A percentile compares a stretch with the other conserved stretches of the same genome.
phyloP scores from a whole-genome alignment of 1,139 yeast genomes.

The Casaregolazyma suthepensis region DNA sequence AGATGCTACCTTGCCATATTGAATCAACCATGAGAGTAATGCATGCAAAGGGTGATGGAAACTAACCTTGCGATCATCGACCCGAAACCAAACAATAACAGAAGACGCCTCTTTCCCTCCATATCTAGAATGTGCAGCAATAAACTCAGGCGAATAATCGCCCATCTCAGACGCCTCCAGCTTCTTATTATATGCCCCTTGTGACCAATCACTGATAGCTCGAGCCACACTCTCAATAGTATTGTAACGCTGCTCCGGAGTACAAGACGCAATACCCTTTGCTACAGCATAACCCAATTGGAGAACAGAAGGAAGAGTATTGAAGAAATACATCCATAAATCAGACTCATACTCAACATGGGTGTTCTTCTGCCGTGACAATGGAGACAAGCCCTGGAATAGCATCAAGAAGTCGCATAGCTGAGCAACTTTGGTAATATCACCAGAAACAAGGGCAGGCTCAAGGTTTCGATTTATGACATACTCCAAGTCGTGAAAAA shows the following conservation, averaged over 20 bases:
- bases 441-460: constrained; percentile 35
- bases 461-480: constrained; percentile 64
- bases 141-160: constrained; percentile 14
- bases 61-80: constrained; percentile 50
- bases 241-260: constrained; percentile 14
- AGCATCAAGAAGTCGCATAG: constrained; percentile 60
- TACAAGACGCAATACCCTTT: constrained; percentile 26
- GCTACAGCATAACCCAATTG: constrained; percentile 36
- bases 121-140: constrained; percentile 5
- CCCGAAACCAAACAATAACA: constrained; percentile 35
- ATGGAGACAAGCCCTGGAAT: constrained; percentile 76
- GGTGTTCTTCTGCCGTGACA: constrained; percentile 66
- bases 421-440: constrained; percentile 34
- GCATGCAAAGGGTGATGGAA: constrained; percentile 79
- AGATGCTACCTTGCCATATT: constrained; percentile 38
- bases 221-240: constrained; percentile 25
- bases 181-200: constrained; percentile 18
- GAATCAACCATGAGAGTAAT: constrained; percentile 64
- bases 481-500: constrained; percentile 78
- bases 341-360: constrained; percentile 92
- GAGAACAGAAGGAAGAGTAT: constrained; percentile 50
- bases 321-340: constrained; percentile 76
- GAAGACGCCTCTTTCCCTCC: constrained; percentile 10
- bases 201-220: constrained; percentile 28
- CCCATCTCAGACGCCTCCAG: constrained; percentile 17